Base-by-base conservation (phyloP, 148 eudicot genomes). In the Spergularia marina region DNA sequence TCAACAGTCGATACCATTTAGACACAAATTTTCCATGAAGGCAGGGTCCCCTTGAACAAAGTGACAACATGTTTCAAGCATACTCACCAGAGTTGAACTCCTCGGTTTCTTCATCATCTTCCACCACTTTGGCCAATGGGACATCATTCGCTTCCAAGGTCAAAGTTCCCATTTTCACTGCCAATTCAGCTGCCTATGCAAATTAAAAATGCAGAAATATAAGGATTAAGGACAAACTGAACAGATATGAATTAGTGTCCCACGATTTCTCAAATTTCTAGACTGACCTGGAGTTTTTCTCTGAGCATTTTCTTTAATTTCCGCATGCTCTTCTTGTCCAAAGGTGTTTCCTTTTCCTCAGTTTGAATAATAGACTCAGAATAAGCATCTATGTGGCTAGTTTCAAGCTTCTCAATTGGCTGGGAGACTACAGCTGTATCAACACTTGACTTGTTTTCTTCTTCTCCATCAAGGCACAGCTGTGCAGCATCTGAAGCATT, bases 201-300 rank as follows among this genome's bases (percentile, higher is more conserved):
- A n/a, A 1, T 57, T 36, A 49, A 62, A 16, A 18, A 52, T 0
- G 63, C 9, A 39, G 15, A 5, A 40, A n/a, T 20, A 8, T 52
- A 34, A 57, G 18, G 23, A 49, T 34, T 52, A 34, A 57, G 18
- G 23, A 57, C 49, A n/a, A 21, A 44, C 0, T 30, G 17, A 12
- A 44, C 7, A 11, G 59, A 9, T 5, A 59, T 11, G 36, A 1
- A 10, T 20, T n/a, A 5, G 9, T 25, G 13, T 40, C 20, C 30
- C 47, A 30, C 36, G 36, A 12, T 9, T 30, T 7, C 14, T 9
- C 18, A 57, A 73, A 49, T 39, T 61, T 61, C 5, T 14, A 5
- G 20, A 9, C 75, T 68, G 17, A 76, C 83, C 60, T 80, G 68
- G 1, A 76, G 76, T 80, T 52, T 76, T 25, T 80, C 73, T 70